Percentiles rank a stretch among this genome's conserved stretches.
These are phyloP conservation scores for Conticribra guillardii DNA, from an alignment of 108 stramenopile species.

Conservation along the genomic window DNA sequence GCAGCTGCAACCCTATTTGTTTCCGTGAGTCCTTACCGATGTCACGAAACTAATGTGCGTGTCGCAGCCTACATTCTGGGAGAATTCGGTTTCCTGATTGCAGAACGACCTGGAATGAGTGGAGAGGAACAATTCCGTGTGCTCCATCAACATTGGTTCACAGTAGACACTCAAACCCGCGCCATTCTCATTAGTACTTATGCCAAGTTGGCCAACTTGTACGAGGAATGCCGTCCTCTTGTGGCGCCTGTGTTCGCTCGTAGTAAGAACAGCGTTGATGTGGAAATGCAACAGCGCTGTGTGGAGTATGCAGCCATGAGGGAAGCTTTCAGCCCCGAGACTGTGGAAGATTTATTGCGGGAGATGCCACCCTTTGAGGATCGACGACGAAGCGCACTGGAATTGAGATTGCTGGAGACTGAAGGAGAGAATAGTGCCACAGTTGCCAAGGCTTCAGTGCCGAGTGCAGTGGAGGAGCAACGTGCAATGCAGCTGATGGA, in stretches of 20 bases:
- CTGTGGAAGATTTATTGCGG: conserved; percentile 88
- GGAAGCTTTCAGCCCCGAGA: conserved; percentile 83
- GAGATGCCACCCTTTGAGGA: conserved; percentile 96
- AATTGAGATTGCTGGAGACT: conserved; percentile 80
- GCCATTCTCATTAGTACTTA: conserved; percentile 92
- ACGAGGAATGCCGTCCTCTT: conserved; percentile 91
- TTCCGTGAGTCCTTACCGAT: conserved; percentile 81
- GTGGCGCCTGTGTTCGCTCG: conserved; percentile 88
- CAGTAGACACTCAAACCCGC: conserved; percentile 68
- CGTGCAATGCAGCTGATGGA: conserved; percentile 53
- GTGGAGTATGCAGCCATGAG: conserved; percentile 90
- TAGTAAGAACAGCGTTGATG: conserved; percentile 85
- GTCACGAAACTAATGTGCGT: conserved; percentile 91
- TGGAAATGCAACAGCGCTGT: conserved; percentile 94
- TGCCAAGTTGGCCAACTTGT: conserved; percentile 95
- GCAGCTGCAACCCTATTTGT: conserved; percentile 91
- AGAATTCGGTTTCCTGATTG: conserved; percentile 97
- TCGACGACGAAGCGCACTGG: conserved; percentile 80
- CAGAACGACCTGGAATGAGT: conserved; percentile 90
- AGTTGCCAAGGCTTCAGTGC: conserved; percentile 79
- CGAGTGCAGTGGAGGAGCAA: conserved; percentile 82
- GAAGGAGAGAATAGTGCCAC: conserved; percentile 89
- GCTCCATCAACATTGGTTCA: conserved; percentile 95
- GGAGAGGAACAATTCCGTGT: conserved; percentile 94
- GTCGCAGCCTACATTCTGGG: conserved; percentile 96